phyloP scores from a whole-genome alignment of 192 early-diverging fungal genomes.

The Backusella psychrophila region DNA sequence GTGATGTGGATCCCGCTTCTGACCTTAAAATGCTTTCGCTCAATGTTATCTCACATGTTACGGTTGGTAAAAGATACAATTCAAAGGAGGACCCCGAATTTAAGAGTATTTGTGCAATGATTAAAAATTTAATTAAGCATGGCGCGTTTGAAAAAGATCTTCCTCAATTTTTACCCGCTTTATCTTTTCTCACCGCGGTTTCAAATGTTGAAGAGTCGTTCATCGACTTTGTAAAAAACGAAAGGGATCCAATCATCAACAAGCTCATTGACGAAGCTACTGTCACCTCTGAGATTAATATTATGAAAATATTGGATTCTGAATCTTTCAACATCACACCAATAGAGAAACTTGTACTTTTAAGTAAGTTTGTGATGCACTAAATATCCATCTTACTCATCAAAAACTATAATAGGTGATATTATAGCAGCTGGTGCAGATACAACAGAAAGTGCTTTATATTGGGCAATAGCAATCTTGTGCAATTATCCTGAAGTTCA shows the following conservation, averaged over 20 bases:
- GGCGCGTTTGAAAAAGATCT: background rate
- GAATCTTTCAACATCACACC: background rate
- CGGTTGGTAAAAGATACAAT: background rate
- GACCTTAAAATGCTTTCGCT: background rate
- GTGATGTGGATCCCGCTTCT: background rate
- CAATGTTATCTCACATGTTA: background rate
- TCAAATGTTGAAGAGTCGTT: background rate
- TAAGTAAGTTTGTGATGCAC: background rate
- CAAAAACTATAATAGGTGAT: background rate
- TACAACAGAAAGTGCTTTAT: background rate
- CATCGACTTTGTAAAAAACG: background rate
- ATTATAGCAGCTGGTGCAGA: conserved; percentile 4
- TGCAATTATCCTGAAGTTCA: background rate
- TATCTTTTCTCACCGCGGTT: background rate
- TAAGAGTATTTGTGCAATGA: too few relatives aligned
- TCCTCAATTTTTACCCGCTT: background rate
- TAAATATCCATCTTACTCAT: too few relatives aligned
- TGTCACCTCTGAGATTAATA: background rate
- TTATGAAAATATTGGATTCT: background rate
- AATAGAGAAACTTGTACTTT: background rate
- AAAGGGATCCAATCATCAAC: background rate
- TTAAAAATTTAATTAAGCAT: background rate
- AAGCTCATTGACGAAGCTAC: background rate
- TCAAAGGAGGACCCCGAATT: background rate
- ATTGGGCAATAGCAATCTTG: conserved; percentile 6